phyloP scores from a whole-genome alignment of 192 early-diverging fungal genomes.

The Linnemannia hyalina region DNA sequence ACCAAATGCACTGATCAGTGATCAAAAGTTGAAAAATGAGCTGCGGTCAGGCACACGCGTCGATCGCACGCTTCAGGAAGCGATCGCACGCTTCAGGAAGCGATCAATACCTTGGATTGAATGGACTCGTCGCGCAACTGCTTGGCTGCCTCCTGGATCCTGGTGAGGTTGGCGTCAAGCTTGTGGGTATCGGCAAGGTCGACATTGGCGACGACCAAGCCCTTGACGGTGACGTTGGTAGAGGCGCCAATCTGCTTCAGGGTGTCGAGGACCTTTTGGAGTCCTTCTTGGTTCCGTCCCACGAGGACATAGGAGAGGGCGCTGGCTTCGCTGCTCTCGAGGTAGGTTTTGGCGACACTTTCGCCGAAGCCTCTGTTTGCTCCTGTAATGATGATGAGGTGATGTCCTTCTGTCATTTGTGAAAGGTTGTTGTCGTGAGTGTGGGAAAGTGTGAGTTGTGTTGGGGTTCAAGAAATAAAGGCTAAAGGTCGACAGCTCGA shows the following conservation, averaged over 20 bases:
- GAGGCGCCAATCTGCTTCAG: not conserved
- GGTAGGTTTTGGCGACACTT: conserved; percentile 61
- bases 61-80: too few species aligned
- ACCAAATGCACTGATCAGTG: too few species aligned
- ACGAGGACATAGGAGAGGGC: conserved; percentile 67
- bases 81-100: too few species aligned
- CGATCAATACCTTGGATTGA: conserved; percentile 23
- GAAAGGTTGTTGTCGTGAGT: not conserved
- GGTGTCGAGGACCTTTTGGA: conserved; percentile 32
- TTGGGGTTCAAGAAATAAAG: too few species aligned
- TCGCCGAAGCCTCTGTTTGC: conserved; percentile 77
- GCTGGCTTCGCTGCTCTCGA: conserved; percentile 33
- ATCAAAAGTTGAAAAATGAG: not conserved
- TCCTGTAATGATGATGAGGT: conserved; percentile 70
- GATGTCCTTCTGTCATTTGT: conserved; percentile 39
- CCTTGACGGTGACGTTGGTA: conserved; percentile 20
- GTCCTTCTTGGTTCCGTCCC: conserved; percentile 63
- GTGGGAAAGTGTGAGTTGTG: not conserved
- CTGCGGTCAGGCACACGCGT: not conserved
- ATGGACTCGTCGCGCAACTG: conserved; percentile 23
- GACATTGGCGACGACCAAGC: conserved; percentile 38
- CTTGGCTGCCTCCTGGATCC: conserved; percentile 25
- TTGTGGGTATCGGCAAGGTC: conserved; percentile 32
- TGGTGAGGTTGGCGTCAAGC: conserved; percentile 31
- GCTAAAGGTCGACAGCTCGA: not conserved